phyloP scores from a whole-genome alignment of 2,329 filamentous ascomycete species.

The Ophiosphaerella herpotricha region DNA sequence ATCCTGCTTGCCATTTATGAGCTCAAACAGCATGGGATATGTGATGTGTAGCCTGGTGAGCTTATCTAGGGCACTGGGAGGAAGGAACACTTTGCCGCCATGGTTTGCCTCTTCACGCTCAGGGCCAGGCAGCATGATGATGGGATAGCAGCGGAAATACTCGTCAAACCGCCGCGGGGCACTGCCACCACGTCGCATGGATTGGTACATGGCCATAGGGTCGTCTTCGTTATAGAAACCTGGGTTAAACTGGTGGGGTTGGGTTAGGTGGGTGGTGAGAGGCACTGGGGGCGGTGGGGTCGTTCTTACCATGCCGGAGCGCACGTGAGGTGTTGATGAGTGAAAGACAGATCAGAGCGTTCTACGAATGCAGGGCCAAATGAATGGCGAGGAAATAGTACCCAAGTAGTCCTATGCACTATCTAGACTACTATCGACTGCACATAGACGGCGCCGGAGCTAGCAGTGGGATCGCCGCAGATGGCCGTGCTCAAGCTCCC shows the following conservation, averaged over 20 bases:
- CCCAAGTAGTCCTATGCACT: too few species aligned
- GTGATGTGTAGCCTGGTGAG: slow-evolving; percentile 94
- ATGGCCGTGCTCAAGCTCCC: slow-evolving; percentile 29
- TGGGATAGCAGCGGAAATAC: slow-evolving; percentile 96
- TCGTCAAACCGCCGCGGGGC: slow-evolving; percentile 86
- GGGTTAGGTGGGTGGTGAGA: slow-evolving; percentile 11
- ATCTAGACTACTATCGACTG: too few species aligned
- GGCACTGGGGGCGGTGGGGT: slow-evolving; percentile 23
- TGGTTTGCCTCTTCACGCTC: slow-evolving; percentile 91
- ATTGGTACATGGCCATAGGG: slow-evolving; percentile 59
- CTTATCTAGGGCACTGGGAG: slow-evolving; percentile 95
- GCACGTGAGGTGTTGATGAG: not conserved
- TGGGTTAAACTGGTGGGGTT: slow-evolving; percentile 44
- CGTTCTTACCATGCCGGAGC: slow-evolving; percentile 38
- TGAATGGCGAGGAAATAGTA: slow-evolving; percentile 11
- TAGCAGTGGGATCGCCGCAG: slow-evolving; percentile 1
- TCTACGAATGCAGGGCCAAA: not conserved
- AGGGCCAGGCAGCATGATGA: slow-evolving; percentile 89
- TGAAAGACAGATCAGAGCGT: not conserved
- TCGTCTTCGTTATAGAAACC: slow-evolving; percentile 60
- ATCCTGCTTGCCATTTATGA: slow-evolving; percentile 90
- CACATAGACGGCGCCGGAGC: too few species aligned
- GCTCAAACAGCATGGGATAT: slow-evolving; percentile 95
- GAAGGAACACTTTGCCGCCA: slow-evolving; percentile 96
- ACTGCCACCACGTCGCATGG: slow-evolving; percentile 56